Evolutionary conservation across 2,329 filamentous ascomycete species (phyloP).

Genomic region (Arthrobotrys pseudoclavata): DNA sequence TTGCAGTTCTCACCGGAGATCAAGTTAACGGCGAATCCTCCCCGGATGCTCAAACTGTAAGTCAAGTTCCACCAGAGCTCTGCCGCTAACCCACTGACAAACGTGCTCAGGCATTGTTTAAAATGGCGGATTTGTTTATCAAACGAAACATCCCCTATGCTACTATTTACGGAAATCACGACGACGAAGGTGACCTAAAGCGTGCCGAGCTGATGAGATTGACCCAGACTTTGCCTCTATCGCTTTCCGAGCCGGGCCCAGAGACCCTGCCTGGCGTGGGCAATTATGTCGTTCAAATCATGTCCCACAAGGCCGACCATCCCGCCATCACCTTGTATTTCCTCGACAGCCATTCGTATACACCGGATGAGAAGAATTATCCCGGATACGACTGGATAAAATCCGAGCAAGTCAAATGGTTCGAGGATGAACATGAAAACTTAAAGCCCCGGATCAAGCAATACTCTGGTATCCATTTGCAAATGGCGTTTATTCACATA

Average conservation of each 20-base stretch:
- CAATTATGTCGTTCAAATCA: slow-evolving; percentile 93
- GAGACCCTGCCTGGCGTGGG: slow-evolving; percentile 83
- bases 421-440: slow-evolving; percentile 80
- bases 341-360: slow-evolving; percentile 92
- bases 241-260: slow-evolving; percentile 85
- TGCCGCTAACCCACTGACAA: slow-evolving; percentile 51
- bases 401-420: slow-evolving; percentile 93
- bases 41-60: slow-evolving; percentile 86
- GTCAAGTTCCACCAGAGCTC: slow-evolving; percentile 62
- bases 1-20: slow-evolving; percentile 92
- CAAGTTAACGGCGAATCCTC: slow-evolving; percentile 95
- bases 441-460: slow-evolving; percentile 83
- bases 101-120: slow-evolving; percentile 81
- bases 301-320: slow-evolving; percentile 83
- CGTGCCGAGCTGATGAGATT: slow-evolving; percentile 85
- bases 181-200: slow-evolving; percentile 87
- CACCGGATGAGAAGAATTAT: slow-evolving; percentile 87
- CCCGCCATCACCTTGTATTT: slow-evolving; percentile 95
- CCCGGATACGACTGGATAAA: slow-evolving; percentile 99
- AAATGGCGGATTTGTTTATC: slow-evolving; percentile 86
- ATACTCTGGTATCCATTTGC: slow-evolving; percentile 93
- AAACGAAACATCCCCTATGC: slow-evolving; percentile 92
- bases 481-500: slow-evolving; percentile 97
- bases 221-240: slow-evolving; percentile 88
- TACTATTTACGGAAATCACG: slow-evolving; percentile 96